Conservation (phyloP, 2,329 filamentous ascomycete species). For the Penicillium decumbens region DNA sequence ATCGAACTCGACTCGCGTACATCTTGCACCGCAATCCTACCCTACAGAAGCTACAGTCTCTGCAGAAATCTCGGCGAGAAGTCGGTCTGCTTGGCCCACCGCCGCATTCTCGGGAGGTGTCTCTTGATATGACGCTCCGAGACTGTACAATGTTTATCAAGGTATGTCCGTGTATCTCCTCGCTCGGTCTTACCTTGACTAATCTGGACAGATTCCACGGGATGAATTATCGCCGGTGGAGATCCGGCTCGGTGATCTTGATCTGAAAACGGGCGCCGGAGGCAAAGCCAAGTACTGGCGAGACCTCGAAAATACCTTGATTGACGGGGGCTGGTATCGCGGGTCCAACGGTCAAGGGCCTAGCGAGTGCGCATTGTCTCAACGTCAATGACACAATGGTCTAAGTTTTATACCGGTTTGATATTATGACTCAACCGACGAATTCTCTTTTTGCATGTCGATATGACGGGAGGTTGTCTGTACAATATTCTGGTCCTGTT, state of each 20-base stretch:
- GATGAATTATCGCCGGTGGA: slow-evolving; percentile 33
- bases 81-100: slow-evolving; percentile 36
- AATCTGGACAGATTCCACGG: slow-evolving; percentile 30
- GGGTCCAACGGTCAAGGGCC: slow-evolving; percentile 34
- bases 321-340: slow-evolving; percentile 65
- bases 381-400: background rate
- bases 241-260: slow-evolving; percentile 66
- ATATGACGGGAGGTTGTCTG: background rate
- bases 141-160: slow-evolving; percentile 73
- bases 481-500: background rate
- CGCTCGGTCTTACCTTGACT: background rate
- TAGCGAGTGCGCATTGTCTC: slow-evolving; percentile 32
- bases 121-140: slow-evolving; percentile 71
- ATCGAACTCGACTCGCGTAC: slow-evolving; percentile 35
- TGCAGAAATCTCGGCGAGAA: slow-evolving; percentile 33
- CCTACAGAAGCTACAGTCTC: slow-evolving; percentile 32
- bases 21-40: slow-evolving; percentile 35
- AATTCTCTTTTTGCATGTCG: background rate
- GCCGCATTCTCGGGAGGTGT: slow-evolving; percentile 47
- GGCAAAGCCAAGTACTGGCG: slow-evolving; percentile 67
- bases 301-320: slow-evolving; percentile 57
- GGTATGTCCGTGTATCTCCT: slow-evolving; percentile 37
- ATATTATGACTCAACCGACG: background rate
- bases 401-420: background rate
- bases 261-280: slow-evolving; percentile 63